phyloP scores from a whole-genome alignment of 352 stramenopile species.

The Globisporangium splendens region DNA sequence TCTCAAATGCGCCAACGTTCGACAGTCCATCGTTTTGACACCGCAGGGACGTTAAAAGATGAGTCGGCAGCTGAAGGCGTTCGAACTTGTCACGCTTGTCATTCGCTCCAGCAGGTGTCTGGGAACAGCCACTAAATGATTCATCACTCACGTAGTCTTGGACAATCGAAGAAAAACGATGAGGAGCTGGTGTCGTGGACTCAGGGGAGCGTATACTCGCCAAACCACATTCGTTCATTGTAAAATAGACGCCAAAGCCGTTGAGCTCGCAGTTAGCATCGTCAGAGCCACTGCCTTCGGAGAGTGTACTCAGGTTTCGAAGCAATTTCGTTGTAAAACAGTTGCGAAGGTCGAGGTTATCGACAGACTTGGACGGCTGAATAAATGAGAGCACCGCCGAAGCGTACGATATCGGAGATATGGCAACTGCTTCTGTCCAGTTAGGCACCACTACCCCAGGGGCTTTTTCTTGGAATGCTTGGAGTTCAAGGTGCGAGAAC shows the following conservation, averaged over 20 bases:
- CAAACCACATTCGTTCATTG: slow-evolving; percentile 32
- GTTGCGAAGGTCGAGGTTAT: slow-evolving; percentile 7
- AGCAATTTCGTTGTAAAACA: slow-evolving; percentile 32
- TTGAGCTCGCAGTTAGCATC: slow-evolving; percentile 29
- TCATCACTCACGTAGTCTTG: slow-evolving; percentile 11
- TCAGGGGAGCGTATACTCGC: slow-evolving; percentile 3
- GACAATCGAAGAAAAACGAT: slow-evolving; percentile 14
- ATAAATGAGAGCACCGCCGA: slow-evolving; percentile 37
- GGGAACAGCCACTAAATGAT: slow-evolving; percentile 4
- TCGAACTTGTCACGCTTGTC: slow-evolving; percentile 24
- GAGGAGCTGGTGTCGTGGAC: not conserved
- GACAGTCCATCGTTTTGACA: not conserved
- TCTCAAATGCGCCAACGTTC: not conserved
- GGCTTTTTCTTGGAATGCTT: slow-evolving; percentile 5
- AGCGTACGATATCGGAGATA: slow-evolving; percentile 35
- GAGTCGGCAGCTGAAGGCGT: slow-evolving; percentile 10
- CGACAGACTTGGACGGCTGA: slow-evolving; percentile 3
- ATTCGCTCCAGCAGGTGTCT: slow-evolving; percentile 15
- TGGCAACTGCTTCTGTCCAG: slow-evolving; percentile 10
- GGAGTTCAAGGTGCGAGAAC: slow-evolving; percentile 12
- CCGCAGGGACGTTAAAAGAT: slow-evolving; percentile 7
- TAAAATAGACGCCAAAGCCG: slow-evolving; percentile 54
- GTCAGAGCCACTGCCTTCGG: slow-evolving; percentile 18
- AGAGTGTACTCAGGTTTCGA: slow-evolving; percentile 29
- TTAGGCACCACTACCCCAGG: not conserved